phyloP scores from a whole-genome alignment of 495 filamentous ascomycete genomes.

The Daldinia grandis region DNA sequence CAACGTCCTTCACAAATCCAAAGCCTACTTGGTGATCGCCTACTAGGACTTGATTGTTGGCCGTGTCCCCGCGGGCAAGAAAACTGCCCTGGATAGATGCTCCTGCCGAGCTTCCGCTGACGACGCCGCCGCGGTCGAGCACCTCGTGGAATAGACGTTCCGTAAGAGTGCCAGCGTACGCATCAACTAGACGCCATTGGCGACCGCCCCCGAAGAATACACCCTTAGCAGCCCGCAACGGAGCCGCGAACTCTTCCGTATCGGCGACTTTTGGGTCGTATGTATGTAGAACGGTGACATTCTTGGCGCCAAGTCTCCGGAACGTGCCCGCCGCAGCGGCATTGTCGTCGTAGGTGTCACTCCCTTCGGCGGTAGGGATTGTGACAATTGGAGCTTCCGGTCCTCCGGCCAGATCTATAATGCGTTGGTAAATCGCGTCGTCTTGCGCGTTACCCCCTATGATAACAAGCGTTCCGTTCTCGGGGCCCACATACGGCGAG shows the following conservation, averaged over 20 bases:
- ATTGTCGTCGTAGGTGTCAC: constrained; percentile 42
- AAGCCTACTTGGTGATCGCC: constrained; percentile 49
- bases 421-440: constrained; percentile 56
- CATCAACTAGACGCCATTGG: constrained; percentile 49
- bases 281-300: constrained; percentile 47
- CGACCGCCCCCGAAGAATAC: constrained; percentile 48
- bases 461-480: constrained; percentile 47
- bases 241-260: constrained; percentile 45
- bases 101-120: constrained; percentile 47
- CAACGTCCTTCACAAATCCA: constrained; percentile 44
- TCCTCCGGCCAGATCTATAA: constrained; percentile 54
- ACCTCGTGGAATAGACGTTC: constrained; percentile 45
- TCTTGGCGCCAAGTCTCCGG: constrained; percentile 44
- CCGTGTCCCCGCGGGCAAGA: constrained; percentile 46
- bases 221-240: constrained; percentile 39
- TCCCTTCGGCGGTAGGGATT: constrained; percentile 52
- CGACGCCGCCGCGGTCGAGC: constrained; percentile 44
- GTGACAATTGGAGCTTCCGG: constrained; percentile 58
- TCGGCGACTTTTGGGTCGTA: constrained; percentile 46
- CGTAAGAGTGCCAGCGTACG: constrained; percentile 48
- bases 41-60: constrained; percentile 44
- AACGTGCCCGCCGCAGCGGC: constrained; percentile 43
- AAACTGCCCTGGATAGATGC: constrained; percentile 50
- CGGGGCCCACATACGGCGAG: constrained; percentile 48
- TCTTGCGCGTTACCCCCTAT: constrained; percentile 47